Evolutionary conservation across 768 basidiomycete genomes (phyloP).

Genomic region (Leccinum boreale): DNA sequence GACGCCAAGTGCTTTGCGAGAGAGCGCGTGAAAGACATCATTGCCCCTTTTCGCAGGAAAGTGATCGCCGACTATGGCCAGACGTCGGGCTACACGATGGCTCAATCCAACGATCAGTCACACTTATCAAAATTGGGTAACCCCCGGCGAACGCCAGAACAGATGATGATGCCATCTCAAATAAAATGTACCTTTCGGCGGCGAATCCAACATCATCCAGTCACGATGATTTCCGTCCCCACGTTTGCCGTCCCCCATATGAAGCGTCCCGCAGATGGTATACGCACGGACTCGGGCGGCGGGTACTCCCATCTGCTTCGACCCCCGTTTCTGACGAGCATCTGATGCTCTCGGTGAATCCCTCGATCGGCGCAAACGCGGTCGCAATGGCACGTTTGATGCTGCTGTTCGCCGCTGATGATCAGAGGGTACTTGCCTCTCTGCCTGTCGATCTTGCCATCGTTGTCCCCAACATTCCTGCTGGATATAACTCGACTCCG

Average conservation of each 20-base stretch:
- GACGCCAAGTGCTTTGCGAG: conserved; percentile 50
- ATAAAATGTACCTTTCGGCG: too few relatives aligned
- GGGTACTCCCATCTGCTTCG: conserved; percentile 36
- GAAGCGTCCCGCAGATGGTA: not conserved
- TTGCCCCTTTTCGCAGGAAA: conserved; percentile 58
- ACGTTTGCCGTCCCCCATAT: too few relatives aligned
- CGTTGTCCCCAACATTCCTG: conserved; percentile 48
- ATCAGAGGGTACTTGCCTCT: conserved; percentile 5
- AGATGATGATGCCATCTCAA: too few relatives aligned
- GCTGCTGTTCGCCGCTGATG: conserved; percentile 42
- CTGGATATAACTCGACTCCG: conserved; percentile 38
- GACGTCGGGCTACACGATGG: conserved; percentile 2
- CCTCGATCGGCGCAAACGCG: conserved; percentile 44
- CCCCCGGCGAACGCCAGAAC: conserved; percentile 45
- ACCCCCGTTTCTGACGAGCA: conserved; percentile 43
- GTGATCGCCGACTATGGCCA: conserved; percentile 41
- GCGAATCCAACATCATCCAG: too few relatives aligned
- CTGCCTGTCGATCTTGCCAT: conserved; percentile 33
- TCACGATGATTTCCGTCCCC: too few relatives aligned
- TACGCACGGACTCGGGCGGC: not conserved
- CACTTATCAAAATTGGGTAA: conserved; percentile 25
- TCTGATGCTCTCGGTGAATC: conserved; percentile 42
- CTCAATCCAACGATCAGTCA: not conserved
- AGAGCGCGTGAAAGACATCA: conserved; percentile 53
- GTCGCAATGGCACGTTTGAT: conserved; percentile 52